Base-by-base conservation (phyloP, 805 yeast genomes). In the Dipodascus geniculatus region DNA sequence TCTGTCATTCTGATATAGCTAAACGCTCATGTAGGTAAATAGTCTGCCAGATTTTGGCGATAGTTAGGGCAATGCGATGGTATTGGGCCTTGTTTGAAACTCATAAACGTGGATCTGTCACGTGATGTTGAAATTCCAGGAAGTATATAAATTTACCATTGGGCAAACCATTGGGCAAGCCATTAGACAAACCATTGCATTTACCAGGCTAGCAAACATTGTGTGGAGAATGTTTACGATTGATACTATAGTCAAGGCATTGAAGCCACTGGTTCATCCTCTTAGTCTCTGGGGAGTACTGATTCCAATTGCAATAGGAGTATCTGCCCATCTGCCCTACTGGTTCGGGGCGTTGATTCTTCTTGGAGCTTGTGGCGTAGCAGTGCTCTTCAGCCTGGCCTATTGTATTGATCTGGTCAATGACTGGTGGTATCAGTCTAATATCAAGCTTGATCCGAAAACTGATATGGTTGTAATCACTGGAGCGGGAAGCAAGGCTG, bases 401-500 rank as follows among this genome's bases (percentile, higher is more conserved):
- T 33, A 50, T 17, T 50, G 24, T n/a, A 14, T 50, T n/a, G 42
- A 50, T 20, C 22, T 23, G 19, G 3, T 17, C 19, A 51, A 28
- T 22, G 44, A 9, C 4, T 38, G 44, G 44, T 44, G 49, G 22
- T 42, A 4, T 42, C 49, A 33, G 3, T 3, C 49, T 16, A 3
- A 3, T 16, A 20, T 42, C 47, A 20, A 38, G n/a, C 28, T 47
- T 8, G 49, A 47, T 47, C 28, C 28, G 4, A 9, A 22, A 47
- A 47, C 24, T 8, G 33, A 28, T 9, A 17, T 51, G 16, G 57
- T 62, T 2, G 49, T 62, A 1, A 53, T 63, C 1, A 61, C 65
- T 14, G 49, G 49, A 4, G 44, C 44, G 1, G 67, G 67, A 2
- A 64, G 60, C 14, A 48, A 61, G 1, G 50, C 53, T 11, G 67